Evolutionary conservation across 2,329 filamentous ascomycete species (phyloP).

Genomic region (Aspergillus pseudoterreus): DNA sequence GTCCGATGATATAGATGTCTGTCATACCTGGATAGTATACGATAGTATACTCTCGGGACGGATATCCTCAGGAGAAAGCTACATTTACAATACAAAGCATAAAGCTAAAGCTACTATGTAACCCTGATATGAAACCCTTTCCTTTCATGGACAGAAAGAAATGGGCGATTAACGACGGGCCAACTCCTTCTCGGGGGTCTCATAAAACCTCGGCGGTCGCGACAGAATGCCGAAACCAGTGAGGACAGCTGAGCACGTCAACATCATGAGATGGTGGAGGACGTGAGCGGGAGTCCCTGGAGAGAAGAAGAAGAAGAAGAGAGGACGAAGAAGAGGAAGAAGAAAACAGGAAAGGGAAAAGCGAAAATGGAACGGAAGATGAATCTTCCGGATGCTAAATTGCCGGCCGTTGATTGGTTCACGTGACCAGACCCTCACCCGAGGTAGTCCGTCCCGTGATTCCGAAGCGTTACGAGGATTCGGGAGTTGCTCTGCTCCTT

Average conservation of each 20-base stretch:
- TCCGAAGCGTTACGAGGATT: conserved; percentile 32
- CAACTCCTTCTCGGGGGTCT: conserved; percentile 39
- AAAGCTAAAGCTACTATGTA: conserved; percentile 26
- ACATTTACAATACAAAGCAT: no score
- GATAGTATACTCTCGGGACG: no score
- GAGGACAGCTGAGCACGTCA: conserved; percentile 36
- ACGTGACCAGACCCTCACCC: conserved; percentile 34
- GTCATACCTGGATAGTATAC: no score
- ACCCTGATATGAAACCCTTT: conserved; percentile 50
- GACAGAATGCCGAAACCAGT: conserved; percentile 46
- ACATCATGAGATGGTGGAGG: conserved; percentile 36
- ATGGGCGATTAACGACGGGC: conserved; percentile 51
- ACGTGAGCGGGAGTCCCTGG: conserved; percentile 40
- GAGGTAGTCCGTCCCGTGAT: conserved; percentile 39
- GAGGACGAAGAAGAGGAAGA: conserved; percentile 7
- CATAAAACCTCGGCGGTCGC: conserved; percentile 36
- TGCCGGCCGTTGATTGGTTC: conserved; percentile 30
- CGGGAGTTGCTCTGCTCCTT: conserved; percentile 9
- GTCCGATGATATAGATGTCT: no score
- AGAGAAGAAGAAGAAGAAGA: conserved; percentile 22
- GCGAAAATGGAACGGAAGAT: conserved; percentile 27
- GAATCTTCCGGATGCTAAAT: conserved; percentile 38
- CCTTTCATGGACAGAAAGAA: conserved; percentile 43
- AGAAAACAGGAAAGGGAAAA: conserved; percentile 11
- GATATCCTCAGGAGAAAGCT: no score